Base-by-base conservation (phyloP, 2,329 filamentous ascomycete genomes). In the Albophoma yamanashiensis region DNA sequence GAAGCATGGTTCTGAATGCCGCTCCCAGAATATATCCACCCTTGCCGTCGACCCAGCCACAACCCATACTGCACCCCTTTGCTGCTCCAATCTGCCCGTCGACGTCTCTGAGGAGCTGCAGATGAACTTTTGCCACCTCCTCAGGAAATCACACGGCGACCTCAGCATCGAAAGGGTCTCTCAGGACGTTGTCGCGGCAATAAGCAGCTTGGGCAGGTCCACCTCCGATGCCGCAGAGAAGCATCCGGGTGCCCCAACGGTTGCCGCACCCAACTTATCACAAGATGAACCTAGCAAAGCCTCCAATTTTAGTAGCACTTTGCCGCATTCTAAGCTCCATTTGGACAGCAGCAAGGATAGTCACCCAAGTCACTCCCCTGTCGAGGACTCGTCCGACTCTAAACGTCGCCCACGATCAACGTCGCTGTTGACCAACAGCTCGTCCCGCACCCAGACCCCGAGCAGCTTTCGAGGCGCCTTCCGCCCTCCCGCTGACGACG, bases 31-130 rank as follows among this genome's bases (percentile, higher is more conserved):
- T n/a, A 11, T 43, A n/a, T 34, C 52, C 31, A 25, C 36, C 12
- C n/a, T 8, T 14, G 27, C 45, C 25, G 47, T 17, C 2, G 53
- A 57, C 22, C 15, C 40, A 12, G n/a, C 43, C 11, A 78, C 58
- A 79, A 75, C 62, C 80, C 84, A 64, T 71, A 71, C 9, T 64
- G 67, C 4, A 61, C 74, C 36, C 67, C 73, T 76, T 4, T 85
- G 82, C 66, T 85, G 82, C 62, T 69, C 75, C 4, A 76, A 78
- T 56, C 71, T 85, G 25, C 66, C 72, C 22, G 63, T 74, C 8
- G 80, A 85, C 62, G 75, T 78, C 12, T 75, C 75, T 3, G 70
- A 77, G 27, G 78, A 80, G 62, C 69, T 85, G 14, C 73, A 78
- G 25, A 72, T 70, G 56, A 74, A 73, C 9, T 84, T 84, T 62